A percentile compares a stretch with the other conserved stretches of the same genome.
phyloP scores from a whole-genome alignment of 345 rosid genomes.

The Populus deltoides region DNA sequence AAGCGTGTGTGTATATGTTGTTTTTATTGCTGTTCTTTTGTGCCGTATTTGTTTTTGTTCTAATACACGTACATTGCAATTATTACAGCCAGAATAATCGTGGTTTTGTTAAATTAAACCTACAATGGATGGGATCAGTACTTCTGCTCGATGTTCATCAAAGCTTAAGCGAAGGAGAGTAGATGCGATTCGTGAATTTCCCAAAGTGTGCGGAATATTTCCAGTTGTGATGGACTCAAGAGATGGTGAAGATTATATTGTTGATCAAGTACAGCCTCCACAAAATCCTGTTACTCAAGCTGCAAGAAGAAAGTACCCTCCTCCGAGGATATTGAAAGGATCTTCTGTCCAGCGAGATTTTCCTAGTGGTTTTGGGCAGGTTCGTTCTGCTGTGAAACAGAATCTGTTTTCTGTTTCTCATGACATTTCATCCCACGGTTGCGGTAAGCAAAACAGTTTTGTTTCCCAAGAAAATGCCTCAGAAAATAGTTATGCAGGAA shows the following conservation, averaged over 20 bases:
- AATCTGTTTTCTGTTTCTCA: too few species aligned
- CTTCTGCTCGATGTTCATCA: not conserved
- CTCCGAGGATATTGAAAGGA: too few species aligned
- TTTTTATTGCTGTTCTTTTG: not conserved
- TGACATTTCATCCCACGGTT: not conserved
- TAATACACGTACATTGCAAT: not conserved
- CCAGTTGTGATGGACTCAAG: not conserved
- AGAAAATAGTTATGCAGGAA: not conserved
- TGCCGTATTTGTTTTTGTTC: not conserved
- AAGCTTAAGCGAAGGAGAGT: not conserved
- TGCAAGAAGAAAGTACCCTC: not conserved
- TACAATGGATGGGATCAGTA: not conserved
- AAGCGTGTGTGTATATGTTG: not conserved
- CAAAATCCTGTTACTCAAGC: not conserved
- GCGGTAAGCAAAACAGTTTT: not conserved
- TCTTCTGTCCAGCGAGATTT: not conserved
- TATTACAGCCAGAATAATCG: not conserved
- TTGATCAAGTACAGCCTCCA: not conserved
- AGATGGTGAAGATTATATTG: not conserved
- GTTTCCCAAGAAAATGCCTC: not conserved
- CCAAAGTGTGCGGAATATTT: not conserved
- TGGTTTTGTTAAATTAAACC: not conserved
- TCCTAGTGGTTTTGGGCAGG: not conserved
- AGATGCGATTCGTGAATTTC: not conserved
- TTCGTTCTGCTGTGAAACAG: not conserved